Percentiles rank a stretch among this genome's conserved stretches.
Evolutionary conservation across 352 stramenopile species (phyloP).

Genomic region (Phytopythium montanum): DNA sequence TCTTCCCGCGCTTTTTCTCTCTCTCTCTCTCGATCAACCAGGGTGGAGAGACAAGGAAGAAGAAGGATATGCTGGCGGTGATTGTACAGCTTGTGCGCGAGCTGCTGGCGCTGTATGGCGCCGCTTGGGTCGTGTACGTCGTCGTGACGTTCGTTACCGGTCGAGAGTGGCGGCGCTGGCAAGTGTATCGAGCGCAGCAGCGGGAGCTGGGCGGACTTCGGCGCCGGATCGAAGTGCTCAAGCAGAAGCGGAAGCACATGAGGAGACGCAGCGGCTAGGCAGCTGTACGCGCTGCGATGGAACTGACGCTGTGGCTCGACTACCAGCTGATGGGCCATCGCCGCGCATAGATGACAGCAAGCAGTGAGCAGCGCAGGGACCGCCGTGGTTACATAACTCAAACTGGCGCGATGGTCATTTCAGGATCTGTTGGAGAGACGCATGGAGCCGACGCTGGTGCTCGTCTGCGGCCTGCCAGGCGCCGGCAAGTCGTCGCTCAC

Average conservation of each 20-base stretch:
- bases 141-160: constrained; percentile 28
- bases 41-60: not conserved
- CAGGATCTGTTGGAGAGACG: not conserved
- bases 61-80: not conserved
- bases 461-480: constrained; percentile 62
- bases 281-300: not conserved
- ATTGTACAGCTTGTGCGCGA: constrained; percentile 24
- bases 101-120: constrained; percentile 41
- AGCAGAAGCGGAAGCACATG: constrained; percentile 18
- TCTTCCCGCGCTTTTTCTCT: no score
- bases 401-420: not conserved
- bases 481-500: constrained; percentile 67
- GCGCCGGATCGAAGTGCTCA: constrained; percentile 23
- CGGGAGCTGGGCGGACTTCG: constrained; percentile 31
- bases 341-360: not conserved
- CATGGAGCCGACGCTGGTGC: constrained; percentile 27
- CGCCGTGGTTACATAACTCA: not conserved
- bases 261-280: not conserved
- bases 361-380: not conserved
- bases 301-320: not conserved
- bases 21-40: no score
- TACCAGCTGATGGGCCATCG: not conserved
- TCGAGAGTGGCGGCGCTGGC: constrained; percentile 34
- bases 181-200: constrained; percentile 33
- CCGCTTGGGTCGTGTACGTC: constrained; percentile 35